Percentiles rank a stretch among this genome's conserved stretches.
Conservation (phyloP, 2,329 filamentous ascomycete species). For the Aspergillaceae sp. region DNA sequence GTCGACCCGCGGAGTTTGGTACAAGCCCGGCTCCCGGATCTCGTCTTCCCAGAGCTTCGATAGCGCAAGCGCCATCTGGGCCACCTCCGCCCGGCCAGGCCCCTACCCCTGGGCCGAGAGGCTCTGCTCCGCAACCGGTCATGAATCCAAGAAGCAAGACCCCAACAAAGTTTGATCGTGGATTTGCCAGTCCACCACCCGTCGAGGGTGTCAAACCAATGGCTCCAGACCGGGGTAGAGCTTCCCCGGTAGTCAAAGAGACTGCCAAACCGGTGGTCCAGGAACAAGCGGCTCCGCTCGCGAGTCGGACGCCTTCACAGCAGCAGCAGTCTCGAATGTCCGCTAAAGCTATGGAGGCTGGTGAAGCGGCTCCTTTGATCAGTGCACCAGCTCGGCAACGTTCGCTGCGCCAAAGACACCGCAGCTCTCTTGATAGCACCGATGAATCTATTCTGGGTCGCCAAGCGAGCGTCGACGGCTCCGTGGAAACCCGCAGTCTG, state of each 20-base stretch:
- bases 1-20: slow-evolving; percentile 21
- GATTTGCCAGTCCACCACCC: slow-evolving; percentile 31
- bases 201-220: slow-evolving; percentile 36
- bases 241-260: slow-evolving; percentile 33
- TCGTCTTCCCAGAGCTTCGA: slow-evolving; percentile 51
- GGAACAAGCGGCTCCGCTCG: slow-evolving; percentile 27
- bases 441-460: slow-evolving; percentile 47
- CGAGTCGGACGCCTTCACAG: slow-evolving; percentile 15
- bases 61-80: slow-evolving; percentile 52
- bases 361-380: slow-evolving; percentile 38
- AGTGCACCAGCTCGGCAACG: slow-evolving; percentile 39
- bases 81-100: slow-evolving; percentile 58
- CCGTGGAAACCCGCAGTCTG: slow-evolving; percentile 28
- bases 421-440: slow-evolving; percentile 61
- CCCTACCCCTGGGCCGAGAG: slow-evolving; percentile 50
- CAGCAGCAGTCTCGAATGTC: slow-evolving; percentile 35
- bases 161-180: slow-evolving; percentile 42
- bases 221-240: slow-evolving; percentile 39
- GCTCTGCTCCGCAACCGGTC: slow-evolving; percentile 29
- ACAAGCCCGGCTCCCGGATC: slow-evolving; percentile 40
- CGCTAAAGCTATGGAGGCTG: slow-evolving; percentile 40
- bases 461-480: slow-evolving; percentile 32
- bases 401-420: slow-evolving; percentile 51
- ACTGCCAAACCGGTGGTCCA: slow-evolving; percentile 15
- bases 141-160: slow-evolving; percentile 40